These are phyloP conservation scores for Penicillium manginii DNA, from an alignment of 495 filamentous ascomycete species.

Conservation along the genomic window DNA sequence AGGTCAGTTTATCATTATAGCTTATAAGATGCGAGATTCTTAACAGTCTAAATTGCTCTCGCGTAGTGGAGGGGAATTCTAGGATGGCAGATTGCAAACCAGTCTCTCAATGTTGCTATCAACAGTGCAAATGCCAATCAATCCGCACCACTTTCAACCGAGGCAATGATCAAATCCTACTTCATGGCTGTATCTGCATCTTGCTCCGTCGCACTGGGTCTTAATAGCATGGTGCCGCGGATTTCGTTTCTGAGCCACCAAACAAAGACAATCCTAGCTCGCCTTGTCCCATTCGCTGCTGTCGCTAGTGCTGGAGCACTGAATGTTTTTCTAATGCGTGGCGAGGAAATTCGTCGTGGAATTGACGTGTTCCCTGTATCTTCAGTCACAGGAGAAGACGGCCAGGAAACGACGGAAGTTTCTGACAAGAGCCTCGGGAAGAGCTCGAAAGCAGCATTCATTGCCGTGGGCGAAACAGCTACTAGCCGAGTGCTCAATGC, in stretches of 20 bases:
- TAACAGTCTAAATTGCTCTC: too few species aligned
- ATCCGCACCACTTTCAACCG: slow-evolving; percentile 77
- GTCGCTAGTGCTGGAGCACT: slow-evolving; percentile 86
- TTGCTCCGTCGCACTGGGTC: slow-evolving; percentile 88
- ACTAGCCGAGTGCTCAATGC: slow-evolving; percentile 85
- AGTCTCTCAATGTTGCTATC: too few species aligned
- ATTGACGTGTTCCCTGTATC: slow-evolving; percentile 88
- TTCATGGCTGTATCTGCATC: slow-evolving; percentile 86
- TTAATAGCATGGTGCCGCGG: slow-evolving; percentile 82
- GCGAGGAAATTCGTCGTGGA: slow-evolving; percentile 90
- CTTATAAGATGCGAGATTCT: too few species aligned
- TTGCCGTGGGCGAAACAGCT: slow-evolving; percentile 93
- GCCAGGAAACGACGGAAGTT: slow-evolving; percentile 51
- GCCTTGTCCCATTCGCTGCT: slow-evolving; percentile 91
- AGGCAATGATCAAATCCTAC: slow-evolving; percentile 84
- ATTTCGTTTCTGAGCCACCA: slow-evolving; percentile 72
- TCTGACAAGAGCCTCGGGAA: slow-evolving; percentile 72
- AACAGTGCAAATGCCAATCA: slow-evolving; percentile 98
- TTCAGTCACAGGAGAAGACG: slow-evolving; percentile 23
- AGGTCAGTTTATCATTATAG: slow-evolving; percentile 18
- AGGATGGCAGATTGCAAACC: slow-evolving; percentile 93
- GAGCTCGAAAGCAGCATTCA: slow-evolving; percentile 77
- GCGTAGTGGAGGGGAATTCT: slow-evolving; percentile 76
- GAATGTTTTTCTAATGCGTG: slow-evolving; percentile 96
- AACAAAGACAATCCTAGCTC: slow-evolving; percentile 69